Evolutionary conservation across 2,329 filamentous ascomycete genomes (phyloP).

Genomic region (Colletotrichum navitas): DNA sequence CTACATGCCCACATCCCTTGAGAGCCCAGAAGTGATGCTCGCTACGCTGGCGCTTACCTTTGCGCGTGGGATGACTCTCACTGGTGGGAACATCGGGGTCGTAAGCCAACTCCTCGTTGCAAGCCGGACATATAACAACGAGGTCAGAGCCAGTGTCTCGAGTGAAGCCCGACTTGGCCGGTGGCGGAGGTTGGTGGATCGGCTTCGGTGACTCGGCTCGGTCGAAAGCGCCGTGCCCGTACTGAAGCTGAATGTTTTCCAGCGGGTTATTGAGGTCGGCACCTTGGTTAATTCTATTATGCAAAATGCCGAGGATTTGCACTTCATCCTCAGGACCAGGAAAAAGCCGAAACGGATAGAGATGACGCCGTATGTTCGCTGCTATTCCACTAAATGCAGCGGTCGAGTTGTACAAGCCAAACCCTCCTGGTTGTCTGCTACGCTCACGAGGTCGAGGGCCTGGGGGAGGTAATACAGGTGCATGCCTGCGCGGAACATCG

Average conservation of each 20-base stretch:
- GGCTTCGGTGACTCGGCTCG: slow-evolving; percentile 55
- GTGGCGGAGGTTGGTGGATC: slow-evolving; percentile 72
- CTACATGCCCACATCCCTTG: slow-evolving; percentile 91
- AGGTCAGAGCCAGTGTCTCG: slow-evolving; percentile 79
- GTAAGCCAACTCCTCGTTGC: slow-evolving; percentile 84
- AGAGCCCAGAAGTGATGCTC: slow-evolving; percentile 94
- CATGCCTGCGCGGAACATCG: slow-evolving; percentile 44
- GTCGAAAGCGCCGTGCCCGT: slow-evolving; percentile 48
- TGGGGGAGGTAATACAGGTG: slow-evolving; percentile 18
- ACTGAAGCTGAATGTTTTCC: slow-evolving; percentile 42
- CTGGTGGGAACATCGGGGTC: slow-evolving; percentile 64
- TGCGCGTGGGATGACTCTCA: slow-evolving; percentile 52
- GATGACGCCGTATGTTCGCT: slow-evolving; percentile 20
- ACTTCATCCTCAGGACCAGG: slow-evolving; percentile 36
- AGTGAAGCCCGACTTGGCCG: slow-evolving; percentile 82
- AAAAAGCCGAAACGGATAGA: slow-evolving; percentile 34
- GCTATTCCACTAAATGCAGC: slow-evolving; percentile 36
- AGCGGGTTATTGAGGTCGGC: slow-evolving; percentile 39
- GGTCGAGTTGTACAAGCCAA: slow-evolving; percentile 17
- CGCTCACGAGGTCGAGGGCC: slow-evolving; percentile 43
- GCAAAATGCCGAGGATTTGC: slow-evolving; percentile 34
- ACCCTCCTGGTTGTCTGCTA: slow-evolving; percentile 1
- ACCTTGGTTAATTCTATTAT: slow-evolving; percentile 31
- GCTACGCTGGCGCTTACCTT: slow-evolving; percentile 62
- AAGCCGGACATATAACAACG: slow-evolving; percentile 86